Evolutionary conservation across 306 rosid species (phyloP).

Genomic region (Casuarina equisetifolia): DNA sequence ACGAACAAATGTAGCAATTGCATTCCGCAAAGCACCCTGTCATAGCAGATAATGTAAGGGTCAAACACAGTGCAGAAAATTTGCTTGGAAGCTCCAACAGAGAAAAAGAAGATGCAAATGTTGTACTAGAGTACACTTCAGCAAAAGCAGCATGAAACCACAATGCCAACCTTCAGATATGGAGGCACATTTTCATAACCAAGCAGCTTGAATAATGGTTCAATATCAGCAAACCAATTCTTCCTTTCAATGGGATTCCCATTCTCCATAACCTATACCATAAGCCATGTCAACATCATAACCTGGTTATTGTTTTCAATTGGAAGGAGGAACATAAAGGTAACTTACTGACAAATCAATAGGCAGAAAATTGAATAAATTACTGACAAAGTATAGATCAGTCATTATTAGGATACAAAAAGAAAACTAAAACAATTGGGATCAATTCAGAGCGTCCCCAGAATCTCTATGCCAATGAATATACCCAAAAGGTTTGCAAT

Average conservation of each 20-base stretch:
- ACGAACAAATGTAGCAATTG: constrained; percentile 70
- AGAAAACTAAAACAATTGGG: not conserved
- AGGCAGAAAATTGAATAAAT: not conserved
- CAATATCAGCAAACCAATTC: constrained; percentile 94
- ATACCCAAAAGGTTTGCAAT: no score
- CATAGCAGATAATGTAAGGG: constrained; percentile 17
- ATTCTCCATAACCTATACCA: constrained; percentile 79
- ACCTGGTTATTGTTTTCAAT: constrained; percentile 8
- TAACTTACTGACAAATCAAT: not conserved
- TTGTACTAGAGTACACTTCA: constrained; percentile 5
- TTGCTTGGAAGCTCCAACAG: constrained; percentile 28
- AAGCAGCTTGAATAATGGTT: constrained; percentile 95
- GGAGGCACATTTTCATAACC: constrained; percentile 97
- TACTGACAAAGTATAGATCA: not conserved
- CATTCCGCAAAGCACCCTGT: constrained; percentile 93
- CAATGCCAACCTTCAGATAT: constrained; percentile 73
- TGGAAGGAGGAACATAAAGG: constrained; percentile 13
- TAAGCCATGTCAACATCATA: constrained; percentile 28
- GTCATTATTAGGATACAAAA: not conserved
- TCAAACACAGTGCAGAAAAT: constrained; percentile 29
- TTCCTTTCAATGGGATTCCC: constrained; percentile 82
- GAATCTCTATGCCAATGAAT: no score
- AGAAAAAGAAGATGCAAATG: constrained; percentile 21
- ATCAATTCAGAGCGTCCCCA: not conserved
- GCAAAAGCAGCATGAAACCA: constrained; percentile 25